These are phyloP conservation scores for Carex scoparia DNA, from an alignment of 176 grass and related monocot genomes.

Conservation along the genomic window DNA sequence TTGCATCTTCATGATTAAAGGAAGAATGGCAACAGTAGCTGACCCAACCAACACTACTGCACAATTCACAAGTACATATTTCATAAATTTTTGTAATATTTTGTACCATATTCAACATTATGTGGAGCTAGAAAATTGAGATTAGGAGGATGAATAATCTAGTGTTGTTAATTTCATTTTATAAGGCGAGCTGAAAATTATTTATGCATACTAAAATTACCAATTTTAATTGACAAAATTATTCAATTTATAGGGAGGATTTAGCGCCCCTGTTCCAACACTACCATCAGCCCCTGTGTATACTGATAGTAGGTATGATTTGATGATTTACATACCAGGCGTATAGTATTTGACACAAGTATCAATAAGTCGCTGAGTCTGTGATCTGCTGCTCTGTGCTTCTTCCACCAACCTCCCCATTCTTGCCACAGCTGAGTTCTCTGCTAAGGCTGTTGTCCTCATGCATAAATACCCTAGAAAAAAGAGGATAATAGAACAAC, in stretches of 20 bases:
- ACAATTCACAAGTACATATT: background rate
- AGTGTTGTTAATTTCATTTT: no score
- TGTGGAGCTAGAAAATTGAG: no score
- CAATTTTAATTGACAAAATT: no score
- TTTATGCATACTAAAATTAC: no score
- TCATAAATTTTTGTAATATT: background rate
- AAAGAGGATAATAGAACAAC: background rate
- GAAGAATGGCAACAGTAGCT: conserved; percentile 34
- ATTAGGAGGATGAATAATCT: no score
- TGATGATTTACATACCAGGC: conserved; percentile 28
- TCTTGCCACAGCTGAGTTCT: conserved; percentile 71
- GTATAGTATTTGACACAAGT: conserved; percentile 70
- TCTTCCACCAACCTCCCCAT: conserved; percentile 72
- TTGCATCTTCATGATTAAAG: conserved; percentile 21
- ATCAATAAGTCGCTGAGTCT: conserved; percentile 61
- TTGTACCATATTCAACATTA: background rate
- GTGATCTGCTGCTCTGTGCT: conserved; percentile 54
- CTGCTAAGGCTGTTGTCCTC: conserved; percentile 39
- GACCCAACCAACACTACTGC: conserved; percentile 45
- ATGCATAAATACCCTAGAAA: conserved; percentile 56
- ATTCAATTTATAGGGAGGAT: no score
- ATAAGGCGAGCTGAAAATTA: no score
- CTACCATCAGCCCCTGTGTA: no score
- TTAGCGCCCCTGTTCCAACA: no score
- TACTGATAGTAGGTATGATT: background rate